Conservation (phyloP, 805 yeast species). For the Lipomyces spencermartinsiae region DNA sequence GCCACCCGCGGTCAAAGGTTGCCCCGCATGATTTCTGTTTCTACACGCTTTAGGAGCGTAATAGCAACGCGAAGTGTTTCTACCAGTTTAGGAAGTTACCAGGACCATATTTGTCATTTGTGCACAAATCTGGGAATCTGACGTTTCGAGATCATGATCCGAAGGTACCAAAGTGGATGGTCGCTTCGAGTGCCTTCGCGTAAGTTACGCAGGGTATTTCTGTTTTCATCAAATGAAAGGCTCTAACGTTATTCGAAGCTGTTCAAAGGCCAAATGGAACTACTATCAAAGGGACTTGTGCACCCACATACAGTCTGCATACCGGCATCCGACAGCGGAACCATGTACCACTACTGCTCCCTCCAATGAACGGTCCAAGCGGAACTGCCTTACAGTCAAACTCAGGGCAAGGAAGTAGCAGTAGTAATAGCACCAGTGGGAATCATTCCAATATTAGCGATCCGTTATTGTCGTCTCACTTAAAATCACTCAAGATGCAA, state of each 20-base stretch:
- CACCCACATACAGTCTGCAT: background rate
- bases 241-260: background rate
- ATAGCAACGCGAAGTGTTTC: background rate
- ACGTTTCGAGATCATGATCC: background rate
- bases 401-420: background rate
- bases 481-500: background rate
- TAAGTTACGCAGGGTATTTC: background rate
- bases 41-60: background rate
- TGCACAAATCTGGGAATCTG: background rate
- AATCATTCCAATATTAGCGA: background rate
- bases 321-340: background rate
- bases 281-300: background rate
- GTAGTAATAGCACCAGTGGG: background rate
- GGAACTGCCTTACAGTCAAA: background rate
- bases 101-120: background rate
- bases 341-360: background rate
- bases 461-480: background rate
- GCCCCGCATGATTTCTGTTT: background rate
- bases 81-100: background rate
- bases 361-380: background rate
- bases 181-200: background rate
- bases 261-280: constrained; percentile 1
- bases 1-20: background rate
- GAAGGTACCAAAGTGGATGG: background rate
- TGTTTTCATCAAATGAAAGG: background rate